Evolutionary conservation across 768 basidiomycete genomes (phyloP), one percentile per base, ranked within the genome.

Genomic region (Leucocoprinus birnbaumii): DNA sequence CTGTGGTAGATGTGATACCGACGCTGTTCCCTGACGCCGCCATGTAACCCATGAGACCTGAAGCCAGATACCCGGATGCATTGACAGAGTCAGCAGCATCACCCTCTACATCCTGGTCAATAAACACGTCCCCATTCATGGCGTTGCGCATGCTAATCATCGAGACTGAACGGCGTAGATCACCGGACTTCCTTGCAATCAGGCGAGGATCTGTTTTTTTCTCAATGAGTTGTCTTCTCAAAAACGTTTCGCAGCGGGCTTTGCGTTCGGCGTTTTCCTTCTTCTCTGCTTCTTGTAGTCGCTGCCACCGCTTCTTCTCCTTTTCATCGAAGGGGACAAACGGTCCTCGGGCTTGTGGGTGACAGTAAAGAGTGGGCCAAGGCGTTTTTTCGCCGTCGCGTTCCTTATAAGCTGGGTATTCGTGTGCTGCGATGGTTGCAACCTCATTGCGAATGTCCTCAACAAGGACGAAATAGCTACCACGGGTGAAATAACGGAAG

Each of bases 1-100:
- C 93, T 37, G 90, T 88, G 21, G 87, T 89, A 2, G 94, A 97
- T 1, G 96, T 94, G 63, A 98, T 86, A 37, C 83, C 80, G 44
- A 98, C 94, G 59, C 91, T 94, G 71, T 99, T 98, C 5, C 95
- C 95, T 7, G 95, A 98, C 2, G 96, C 96, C 35, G 94, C 93
- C 53, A 91, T 79, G 66, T 94, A 93, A 11, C 77, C 78, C 8
- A 66, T 66, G 31, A 63, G 60, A 9, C 77, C 77, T 5, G 87
- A 87, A 3, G 80, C 78, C 4, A 84, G 73, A 64, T 85, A 89
- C 4, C 89, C 87, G 2, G 89, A 90, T 10, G 87, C 86, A 53
- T 84, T 80, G 13, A 76, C 77, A 2, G 85, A 87, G 50, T 82
- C 82, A 22, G 48, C 24, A 24, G 68, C 62, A 7, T 73, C 74